Evolutionary conservation across 345 rosid genomes (phyloP).

Genomic region (Rhodomyrtus tomentosa): DNA sequence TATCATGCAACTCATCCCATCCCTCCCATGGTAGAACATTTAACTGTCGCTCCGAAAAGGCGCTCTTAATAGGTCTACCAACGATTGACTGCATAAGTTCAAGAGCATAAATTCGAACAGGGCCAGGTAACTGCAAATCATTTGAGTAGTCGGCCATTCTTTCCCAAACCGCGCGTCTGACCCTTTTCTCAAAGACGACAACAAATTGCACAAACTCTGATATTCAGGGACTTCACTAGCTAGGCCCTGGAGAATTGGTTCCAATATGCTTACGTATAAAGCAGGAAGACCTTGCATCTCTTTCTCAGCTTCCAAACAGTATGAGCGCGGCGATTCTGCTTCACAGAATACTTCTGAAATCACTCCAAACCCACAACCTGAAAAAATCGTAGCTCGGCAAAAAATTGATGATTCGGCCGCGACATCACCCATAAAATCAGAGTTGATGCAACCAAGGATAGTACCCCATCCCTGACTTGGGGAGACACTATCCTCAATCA

Average conservation of each 20-base stretch:
- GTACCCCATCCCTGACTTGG: slow-evolving; percentile 90
- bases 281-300: slow-evolving; percentile 39
- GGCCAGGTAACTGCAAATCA: slow-evolving; percentile 66
- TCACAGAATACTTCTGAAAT: slow-evolving; percentile 58
- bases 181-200: slow-evolving; percentile 64
- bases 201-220: slow-evolving; percentile 39
- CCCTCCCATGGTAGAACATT: slow-evolving; percentile 74
- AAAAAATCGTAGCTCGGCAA: slow-evolving; percentile 74
- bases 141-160: slow-evolving; percentile 57
- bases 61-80: slow-evolving; percentile 47
- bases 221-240: slow-evolving; percentile 30
- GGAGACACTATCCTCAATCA: slow-evolving; percentile 78
- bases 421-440: slow-evolving; percentile 41
- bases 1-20: slow-evolving; percentile 47
- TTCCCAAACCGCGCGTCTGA: slow-evolving; percentile 68
- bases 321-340: slow-evolving; percentile 22
- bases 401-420: slow-evolving; percentile 35
- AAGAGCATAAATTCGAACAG: slow-evolving; percentile 60
- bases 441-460: slow-evolving; percentile 33
- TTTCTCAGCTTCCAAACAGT: slow-evolving; percentile 3
- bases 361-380: slow-evolving; percentile 76
- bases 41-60: slow-evolving; percentile 42
- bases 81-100: slow-evolving; percentile 79
- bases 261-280: slow-evolving; percentile 53
- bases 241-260: slow-evolving; percentile 49